Evolutionary conservation across 352 stramenopile genomes (phyloP), one percentile per base, ranked within the genome.

Genomic region (Phytophthora cryptogea): DNA sequence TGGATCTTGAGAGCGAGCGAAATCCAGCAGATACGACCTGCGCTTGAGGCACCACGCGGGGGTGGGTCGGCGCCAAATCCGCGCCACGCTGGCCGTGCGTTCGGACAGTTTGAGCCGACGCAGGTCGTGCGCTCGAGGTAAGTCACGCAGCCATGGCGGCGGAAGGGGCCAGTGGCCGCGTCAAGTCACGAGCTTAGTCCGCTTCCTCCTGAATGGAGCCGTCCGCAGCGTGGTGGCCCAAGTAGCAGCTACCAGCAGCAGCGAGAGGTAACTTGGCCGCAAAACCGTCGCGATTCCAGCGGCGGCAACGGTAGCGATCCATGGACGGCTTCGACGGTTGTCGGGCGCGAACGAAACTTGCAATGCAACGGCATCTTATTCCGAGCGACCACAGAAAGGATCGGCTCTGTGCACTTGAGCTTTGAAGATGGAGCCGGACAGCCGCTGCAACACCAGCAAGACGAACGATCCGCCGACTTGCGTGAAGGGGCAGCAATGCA

Each of bases 261-360:
- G 20, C 20, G 20, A 23, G n/a, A 16, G 9, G 37, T 11, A 40
- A 8, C 37, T 16, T 16, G n/a, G n/a, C 14, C 36, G n/a, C 10
- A 28, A 59, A 70, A 61, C 40, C 49, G 55, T 59, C 53, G 51
- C 41, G 42, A 23, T 37, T 63, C 50, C 13, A 20, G 39, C 31
- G 28, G 30, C 47, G 36, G 23, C 13, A 59, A 23, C 20, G 20
- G 46, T 32, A 54, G 41, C 36, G 39, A 66, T 47, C 28, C 45
- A 47, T 42, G 28, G 49, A 62, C 47, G 53, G 49, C 50, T 52
- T 46, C 14, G 35, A 11, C 23, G 55, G 36, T 43, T 68, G 40
- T 69, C 37, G 53, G 52, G 50, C 64, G 66, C 60, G 66, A 73
- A 73, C 31, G 65, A 73, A 73, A 73, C 59, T 41, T 44, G 36